These are phyloP conservation scores for Fusarium sp. DNA, from an alignment of 2,329 filamentous ascomycete genomes.

Conservation along the genomic window DNA sequence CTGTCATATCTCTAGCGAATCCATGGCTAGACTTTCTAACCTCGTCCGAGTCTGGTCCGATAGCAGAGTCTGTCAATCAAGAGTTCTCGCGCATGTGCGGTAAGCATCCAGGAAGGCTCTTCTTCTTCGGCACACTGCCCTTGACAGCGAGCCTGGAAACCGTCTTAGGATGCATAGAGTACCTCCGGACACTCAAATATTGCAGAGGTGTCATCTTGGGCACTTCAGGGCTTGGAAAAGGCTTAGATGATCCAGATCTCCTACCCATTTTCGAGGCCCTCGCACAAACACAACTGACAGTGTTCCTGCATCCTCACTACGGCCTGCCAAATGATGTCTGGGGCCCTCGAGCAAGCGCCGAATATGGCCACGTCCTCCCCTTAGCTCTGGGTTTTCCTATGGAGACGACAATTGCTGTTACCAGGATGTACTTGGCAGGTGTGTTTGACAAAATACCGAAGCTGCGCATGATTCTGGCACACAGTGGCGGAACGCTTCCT, in stretches of 20 bases:
- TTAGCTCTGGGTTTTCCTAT: conserved; percentile 89
- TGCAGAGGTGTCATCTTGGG: conserved; percentile 90
- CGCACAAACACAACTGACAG: conserved; percentile 69
- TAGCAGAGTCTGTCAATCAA: conserved; percentile 77
- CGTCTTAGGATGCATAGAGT: conserved; percentile 72
- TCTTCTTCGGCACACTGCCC: conserved; percentile 85
- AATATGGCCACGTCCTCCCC: conserved; percentile 89
- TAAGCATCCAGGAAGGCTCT: conserved; percentile 74
- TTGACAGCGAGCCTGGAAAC: conserved; percentile 73
- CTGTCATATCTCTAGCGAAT: conserved; percentile 89
- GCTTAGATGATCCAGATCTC: conserved; percentile 80
- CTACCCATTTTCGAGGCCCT: conserved; percentile 79
- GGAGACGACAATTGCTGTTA: conserved; percentile 91
- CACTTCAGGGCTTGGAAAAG: conserved; percentile 81
- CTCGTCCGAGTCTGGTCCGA: conserved; percentile 67
- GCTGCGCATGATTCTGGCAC: conserved; percentile 82
- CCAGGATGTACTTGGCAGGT: conserved; percentile 86
- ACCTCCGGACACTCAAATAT: conserved; percentile 70
- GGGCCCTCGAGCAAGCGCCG: conserved; percentile 72
- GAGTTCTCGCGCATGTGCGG: conserved; percentile 80
- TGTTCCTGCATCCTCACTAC: conserved; percentile 94
- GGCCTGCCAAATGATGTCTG: conserved; percentile 84
- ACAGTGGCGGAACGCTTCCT: conserved; percentile 88
- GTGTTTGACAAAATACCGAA: conserved; percentile 81
- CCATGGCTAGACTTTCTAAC: conserved; percentile 91